Evolutionary conservation across 2,329 filamentous ascomycete species (phyloP).

Genomic region (Cladosporium sp.): DNA sequence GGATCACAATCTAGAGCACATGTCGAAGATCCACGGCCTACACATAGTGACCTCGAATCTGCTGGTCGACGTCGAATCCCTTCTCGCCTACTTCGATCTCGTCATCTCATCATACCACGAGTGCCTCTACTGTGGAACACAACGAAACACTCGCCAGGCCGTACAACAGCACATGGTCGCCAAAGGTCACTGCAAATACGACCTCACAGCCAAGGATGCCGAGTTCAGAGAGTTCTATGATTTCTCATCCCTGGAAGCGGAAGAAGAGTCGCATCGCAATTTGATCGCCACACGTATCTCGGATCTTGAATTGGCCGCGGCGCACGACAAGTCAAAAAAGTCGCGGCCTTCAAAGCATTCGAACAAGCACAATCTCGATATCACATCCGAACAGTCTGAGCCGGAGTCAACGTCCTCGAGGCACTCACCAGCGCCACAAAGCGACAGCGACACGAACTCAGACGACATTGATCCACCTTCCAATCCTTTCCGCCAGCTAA

Average conservation of each 20-base stretch:
- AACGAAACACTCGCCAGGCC: constrained; percentile 45
- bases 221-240: constrained; percentile 18
- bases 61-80: constrained; percentile 43
- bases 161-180: constrained; percentile 54
- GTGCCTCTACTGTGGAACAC: constrained; percentile 53
- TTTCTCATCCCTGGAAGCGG: constrained; percentile 4
- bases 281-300: neutral
- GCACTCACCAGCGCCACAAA: neutral
- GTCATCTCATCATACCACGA: constrained; percentile 52
- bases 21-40: constrained; percentile 52
- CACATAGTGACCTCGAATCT: constrained; percentile 39
- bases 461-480: neutral
- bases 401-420: neutral
- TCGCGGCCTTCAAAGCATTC: neutral
- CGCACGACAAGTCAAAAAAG: neutral
- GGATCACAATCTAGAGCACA: constrained; percentile 47
- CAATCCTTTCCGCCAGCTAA: neutral
- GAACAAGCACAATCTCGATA: neutral
- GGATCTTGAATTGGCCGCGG: neutral
- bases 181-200: constrained; percentile 48
- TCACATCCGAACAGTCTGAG: neutral
- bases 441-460: neutral
- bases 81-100: constrained; percentile 52
- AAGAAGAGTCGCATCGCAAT: neutral
- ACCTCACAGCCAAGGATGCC: constrained; percentile 2